Evolutionary conservation across 129 eudicot genomes (phyloP).

Genomic region (Gnaphalium uliginosum): DNA sequence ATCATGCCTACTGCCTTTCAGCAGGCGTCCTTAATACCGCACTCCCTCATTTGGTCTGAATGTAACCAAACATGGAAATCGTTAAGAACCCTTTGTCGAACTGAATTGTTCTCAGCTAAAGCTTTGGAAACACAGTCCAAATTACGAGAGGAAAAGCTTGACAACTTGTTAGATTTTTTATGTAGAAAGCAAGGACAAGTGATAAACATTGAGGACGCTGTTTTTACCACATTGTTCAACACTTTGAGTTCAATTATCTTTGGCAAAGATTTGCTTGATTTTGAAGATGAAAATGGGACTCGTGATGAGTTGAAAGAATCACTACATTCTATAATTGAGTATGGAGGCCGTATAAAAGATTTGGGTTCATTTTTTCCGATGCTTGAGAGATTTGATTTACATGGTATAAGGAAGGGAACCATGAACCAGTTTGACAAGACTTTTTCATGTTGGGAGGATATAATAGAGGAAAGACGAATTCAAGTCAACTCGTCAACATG

Average conservation of each 20-base stretch:
- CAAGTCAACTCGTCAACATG: neutral
- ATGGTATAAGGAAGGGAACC: constrained; percentile 14
- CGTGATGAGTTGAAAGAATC: constrained; percentile 15
- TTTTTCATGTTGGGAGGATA: constrained; percentile 4
- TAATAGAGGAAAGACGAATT: constrained; percentile 14
- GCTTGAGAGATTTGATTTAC: constrained; percentile 18
- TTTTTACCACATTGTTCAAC: constrained; percentile 37
- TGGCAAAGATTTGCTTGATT: constrained; percentile 26
- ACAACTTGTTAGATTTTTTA: constrained; percentile 28
- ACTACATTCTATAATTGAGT: constrained; percentile 13
- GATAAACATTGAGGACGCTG: constrained; percentile 28
- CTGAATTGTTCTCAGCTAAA: constrained; percentile 19
- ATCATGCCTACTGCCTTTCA: no score
- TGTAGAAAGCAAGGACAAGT: constrained; percentile 25
- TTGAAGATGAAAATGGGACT: constrained; percentile 15
- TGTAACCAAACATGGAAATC: no score
- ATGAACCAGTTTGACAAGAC: constrained; percentile 14
- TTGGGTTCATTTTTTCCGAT: neutral
- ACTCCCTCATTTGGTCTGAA: no score
- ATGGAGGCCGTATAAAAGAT: no score
- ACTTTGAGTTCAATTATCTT: constrained; percentile 22
- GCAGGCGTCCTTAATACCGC: no score
- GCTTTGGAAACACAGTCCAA: constrained; percentile 32
- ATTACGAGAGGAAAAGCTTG: constrained; percentile 24
- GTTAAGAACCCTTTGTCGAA: no score